Evolutionary conservation across 1,284 basidiomycete genomes (phyloP), one percentile per base, ranked within the genome.

Genomic region (Microbotryum silenes-acaulis): DNA sequence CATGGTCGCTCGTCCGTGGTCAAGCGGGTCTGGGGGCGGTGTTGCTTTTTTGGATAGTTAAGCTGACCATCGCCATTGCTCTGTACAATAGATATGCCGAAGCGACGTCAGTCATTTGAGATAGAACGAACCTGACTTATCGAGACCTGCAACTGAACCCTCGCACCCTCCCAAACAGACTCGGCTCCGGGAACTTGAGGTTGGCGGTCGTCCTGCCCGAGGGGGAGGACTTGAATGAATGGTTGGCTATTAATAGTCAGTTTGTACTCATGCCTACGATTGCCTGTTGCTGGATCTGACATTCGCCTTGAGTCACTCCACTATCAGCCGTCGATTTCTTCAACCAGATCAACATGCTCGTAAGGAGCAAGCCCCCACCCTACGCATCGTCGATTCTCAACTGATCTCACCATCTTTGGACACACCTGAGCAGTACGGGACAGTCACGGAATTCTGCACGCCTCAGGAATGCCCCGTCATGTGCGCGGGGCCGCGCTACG

Each of bases 401-500:
- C 46, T 45, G 18, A 23, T 46, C 48, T 33, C 10, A 33, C 8
- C 31, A 3, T 49, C 21, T 21, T 10, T 49, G 21, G 21, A 7
- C 48, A 21, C 27, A 2, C 33, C 53, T 23, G 25, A 14, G 2
- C 57, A 64, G 65, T 97, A 96, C 73, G 92, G 92, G 10, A 96
- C 91, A 6, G 85, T 97, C 21, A 93, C 91, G 6, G 92, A 97
- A 77, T 97, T 97, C 74, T 97, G 92, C 75, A 94, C 89, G n/a
- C 81, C 86, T 20, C 84, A 90, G 73, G 89, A 94, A 87, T 99
- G 96, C 74, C 91, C 92, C 7, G 88, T 97, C 69, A 99, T 99
- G 96, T 96, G 92, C 73, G 94, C 96, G 8, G 96, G 96, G 12
- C 91, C 93, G 69, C 84, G 94, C 87, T 93, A 71, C 70, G 96